A percentile compares a stretch with the other conserved stretches of the same genome.
Conservation (phyloP, 441 rosid genomes). For the Erysimum pusillum region DNA sequence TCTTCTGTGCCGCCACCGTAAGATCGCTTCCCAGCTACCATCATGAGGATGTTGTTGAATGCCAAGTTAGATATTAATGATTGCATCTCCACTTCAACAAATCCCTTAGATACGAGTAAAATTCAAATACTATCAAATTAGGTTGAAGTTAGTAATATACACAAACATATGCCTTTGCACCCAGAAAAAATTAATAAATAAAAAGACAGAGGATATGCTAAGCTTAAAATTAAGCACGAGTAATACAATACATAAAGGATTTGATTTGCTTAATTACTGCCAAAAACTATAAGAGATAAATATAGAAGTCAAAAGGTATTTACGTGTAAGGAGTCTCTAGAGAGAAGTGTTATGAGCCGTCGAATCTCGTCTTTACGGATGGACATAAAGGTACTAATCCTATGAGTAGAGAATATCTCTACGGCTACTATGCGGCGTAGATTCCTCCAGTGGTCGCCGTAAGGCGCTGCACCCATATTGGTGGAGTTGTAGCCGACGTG, state of each 20-base stretch:
- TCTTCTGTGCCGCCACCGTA: conserved; percentile 32
- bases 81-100: conserved; percentile 41
- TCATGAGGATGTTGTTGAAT: conserved; percentile 41
- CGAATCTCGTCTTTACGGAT: conserved; percentile 61
- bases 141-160: too few species aligned
- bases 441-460: conserved; percentile 74
- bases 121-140: too few species aligned
- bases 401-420: conserved; percentile 57
- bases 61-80: conserved; percentile 24
- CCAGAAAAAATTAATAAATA: too few species aligned
- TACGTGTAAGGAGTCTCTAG: conserved; percentile 41
- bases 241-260: too few species aligned
- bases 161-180: too few species aligned
- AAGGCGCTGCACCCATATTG: conserved; percentile 39
- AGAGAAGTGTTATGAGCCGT: conserved; percentile 44
- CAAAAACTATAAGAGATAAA: too few species aligned
- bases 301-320: too few species aligned
- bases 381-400: conserved; percentile 47
- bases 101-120: too few species aligned
- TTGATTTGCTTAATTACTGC: too few species aligned
- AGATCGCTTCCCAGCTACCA: conserved; percentile 45
- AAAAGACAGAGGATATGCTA: too few species aligned
- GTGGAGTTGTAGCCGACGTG: conserved; percentile 58
- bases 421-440: conserved; percentile 67
- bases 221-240: too few species aligned